Conservation (phyloP, 768 basidiomycete species). For the Podaxis sp. region DNA sequence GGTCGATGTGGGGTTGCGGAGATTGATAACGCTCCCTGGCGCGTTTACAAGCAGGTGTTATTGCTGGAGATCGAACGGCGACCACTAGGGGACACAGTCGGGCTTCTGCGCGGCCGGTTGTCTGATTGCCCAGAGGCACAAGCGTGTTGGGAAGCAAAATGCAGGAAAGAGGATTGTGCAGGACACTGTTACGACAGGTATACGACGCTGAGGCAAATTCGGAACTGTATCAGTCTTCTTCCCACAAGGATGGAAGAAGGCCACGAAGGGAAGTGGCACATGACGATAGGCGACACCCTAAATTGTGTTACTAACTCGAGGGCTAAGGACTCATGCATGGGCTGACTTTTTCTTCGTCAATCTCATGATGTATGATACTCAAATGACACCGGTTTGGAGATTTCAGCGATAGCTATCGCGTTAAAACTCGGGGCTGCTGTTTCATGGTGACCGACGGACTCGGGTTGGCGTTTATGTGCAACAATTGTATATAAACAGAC, state of each 20-base stretch:
- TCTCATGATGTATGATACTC: no score
- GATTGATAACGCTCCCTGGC: conserved; percentile 63
- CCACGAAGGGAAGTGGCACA: no score
- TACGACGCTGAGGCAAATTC: conserved; percentile 58
- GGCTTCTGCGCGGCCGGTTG: conserved; percentile 38
- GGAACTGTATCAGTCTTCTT: conserved; percentile 53
- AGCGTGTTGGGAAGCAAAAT: conserved; percentile 64
- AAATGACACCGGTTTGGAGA: no score
- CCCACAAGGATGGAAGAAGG: conserved; percentile 37
- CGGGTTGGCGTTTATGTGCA: no score
- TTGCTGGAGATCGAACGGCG: conserved; percentile 57
- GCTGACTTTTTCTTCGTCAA: no score
- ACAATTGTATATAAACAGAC: no score
- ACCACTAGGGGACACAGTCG: conserved; percentile 59
- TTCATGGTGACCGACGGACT: no score
- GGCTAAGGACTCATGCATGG: no score
- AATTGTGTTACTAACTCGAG: no score
- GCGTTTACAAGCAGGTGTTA: conserved; percentile 57
- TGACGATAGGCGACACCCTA: no score
- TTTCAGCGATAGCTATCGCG: no score
- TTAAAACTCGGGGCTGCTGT: no score
- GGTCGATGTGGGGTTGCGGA: conserved; percentile 50
- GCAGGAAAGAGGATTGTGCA: conserved; percentile 47
- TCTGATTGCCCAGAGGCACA: conserved; percentile 57
- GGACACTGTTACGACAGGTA: conserved; percentile 59